Percentiles rank a stretch among this genome's conserved stretches.
These are phyloP conservation scores for Closterium sp. DNA, from an alignment of 139 green algal species.

Conservation along the genomic window DNA sequence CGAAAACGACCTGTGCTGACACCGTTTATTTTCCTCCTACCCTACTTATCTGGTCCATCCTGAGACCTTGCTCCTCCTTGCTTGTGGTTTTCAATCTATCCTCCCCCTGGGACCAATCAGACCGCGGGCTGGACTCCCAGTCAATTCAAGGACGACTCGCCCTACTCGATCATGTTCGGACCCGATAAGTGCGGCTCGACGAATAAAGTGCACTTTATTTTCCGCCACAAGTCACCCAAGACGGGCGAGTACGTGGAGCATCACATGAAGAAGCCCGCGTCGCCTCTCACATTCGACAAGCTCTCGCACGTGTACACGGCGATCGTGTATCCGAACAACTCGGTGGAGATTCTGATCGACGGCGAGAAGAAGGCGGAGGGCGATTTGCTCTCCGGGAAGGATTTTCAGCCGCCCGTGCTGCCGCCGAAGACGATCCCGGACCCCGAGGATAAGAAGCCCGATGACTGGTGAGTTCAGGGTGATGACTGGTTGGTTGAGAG, in stretches of 20 bases:
- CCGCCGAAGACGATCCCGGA: slow-evolving; percentile 60
- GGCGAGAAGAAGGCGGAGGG: slow-evolving; percentile 50
- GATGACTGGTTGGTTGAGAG: too few relatives aligned
- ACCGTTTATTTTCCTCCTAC: too few relatives aligned
- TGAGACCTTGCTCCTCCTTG: not conserved
- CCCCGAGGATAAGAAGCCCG: slow-evolving; percentile 60
- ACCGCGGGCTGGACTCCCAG: slow-evolving; percentile 60
- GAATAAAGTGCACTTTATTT: slow-evolving; percentile 88
- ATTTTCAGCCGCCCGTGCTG: slow-evolving; percentile 60
- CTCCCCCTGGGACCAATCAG: not conserved
- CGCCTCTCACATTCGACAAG: slow-evolving; percentile 52
- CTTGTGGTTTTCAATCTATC: slow-evolving; percentile 7
- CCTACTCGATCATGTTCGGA: slow-evolving; percentile 98
- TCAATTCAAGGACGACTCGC: slow-evolving; percentile 74
- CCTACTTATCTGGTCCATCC: not conserved
- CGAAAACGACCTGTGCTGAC: too few relatives aligned
- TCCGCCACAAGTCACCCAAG: slow-evolving; percentile 77
- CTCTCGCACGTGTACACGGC: slow-evolving; percentile 60
- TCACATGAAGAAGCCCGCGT: slow-evolving; percentile 76
- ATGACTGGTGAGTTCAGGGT: slow-evolving; percentile 55
- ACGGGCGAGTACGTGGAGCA: slow-evolving; percentile 89
- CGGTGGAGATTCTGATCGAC: slow-evolving; percentile 56
- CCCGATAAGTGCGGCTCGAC: slow-evolving; percentile 93
- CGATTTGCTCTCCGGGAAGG: slow-evolving; percentile 49
- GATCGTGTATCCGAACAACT: slow-evolving; percentile 59